phyloP scores from a whole-genome alignment of 1,284 basidiomycete species.

The Ustilago vetiveriae region DNA sequence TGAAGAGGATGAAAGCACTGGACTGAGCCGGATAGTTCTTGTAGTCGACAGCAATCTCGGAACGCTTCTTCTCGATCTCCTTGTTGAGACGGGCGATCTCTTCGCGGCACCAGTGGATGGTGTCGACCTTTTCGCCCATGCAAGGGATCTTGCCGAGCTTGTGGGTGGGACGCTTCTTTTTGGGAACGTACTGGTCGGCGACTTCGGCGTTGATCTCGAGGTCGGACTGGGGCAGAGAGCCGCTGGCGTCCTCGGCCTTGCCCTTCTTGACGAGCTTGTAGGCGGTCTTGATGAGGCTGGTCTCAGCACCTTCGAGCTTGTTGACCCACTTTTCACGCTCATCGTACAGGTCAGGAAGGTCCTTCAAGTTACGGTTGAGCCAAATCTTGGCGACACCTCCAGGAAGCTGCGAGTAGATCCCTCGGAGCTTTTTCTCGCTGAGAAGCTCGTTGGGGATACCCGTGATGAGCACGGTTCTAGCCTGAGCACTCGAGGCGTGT shows the following conservation, averaged over 20 bases:
- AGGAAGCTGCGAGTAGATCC: slow-evolving; percentile 78
- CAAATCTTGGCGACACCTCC: slow-evolving; percentile 88
- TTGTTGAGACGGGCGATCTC: slow-evolving; percentile 72
- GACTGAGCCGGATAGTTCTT: slow-evolving; percentile 72
- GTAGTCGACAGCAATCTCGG: slow-evolving; percentile 73
- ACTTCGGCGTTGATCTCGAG: slow-evolving; percentile 52
- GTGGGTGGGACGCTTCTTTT: slow-evolving; percentile 76
- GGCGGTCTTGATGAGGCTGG: slow-evolving; percentile 77
- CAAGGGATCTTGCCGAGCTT: slow-evolving; percentile 75
- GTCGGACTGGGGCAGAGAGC: slow-evolving; percentile 37
- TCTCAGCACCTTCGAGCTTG: slow-evolving; percentile 87
- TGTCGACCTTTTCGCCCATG: slow-evolving; percentile 79
- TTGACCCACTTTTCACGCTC: slow-evolving; percentile 78
- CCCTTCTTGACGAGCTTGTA: slow-evolving; percentile 72
- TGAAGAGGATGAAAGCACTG: slow-evolving; percentile 85
- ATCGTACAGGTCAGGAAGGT: slow-evolving; percentile 83
- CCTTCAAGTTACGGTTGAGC: slow-evolving; percentile 84
- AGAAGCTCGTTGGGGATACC: slow-evolving; percentile 85
- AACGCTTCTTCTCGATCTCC: slow-evolving; percentile 71
- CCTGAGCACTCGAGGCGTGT: slow-evolving; percentile 80
- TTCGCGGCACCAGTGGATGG: slow-evolving; percentile 82
- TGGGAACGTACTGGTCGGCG: slow-evolving; percentile 58
- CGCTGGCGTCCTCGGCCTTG: slow-evolving; percentile 57
- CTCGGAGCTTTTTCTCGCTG: slow-evolving; percentile 73
- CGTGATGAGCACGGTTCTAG: slow-evolving; percentile 86